These are phyloP conservation scores for Shiraia sp. DNA, from an alignment of 2,329 filamentous ascomycete species.

Conservation along the genomic window DNA sequence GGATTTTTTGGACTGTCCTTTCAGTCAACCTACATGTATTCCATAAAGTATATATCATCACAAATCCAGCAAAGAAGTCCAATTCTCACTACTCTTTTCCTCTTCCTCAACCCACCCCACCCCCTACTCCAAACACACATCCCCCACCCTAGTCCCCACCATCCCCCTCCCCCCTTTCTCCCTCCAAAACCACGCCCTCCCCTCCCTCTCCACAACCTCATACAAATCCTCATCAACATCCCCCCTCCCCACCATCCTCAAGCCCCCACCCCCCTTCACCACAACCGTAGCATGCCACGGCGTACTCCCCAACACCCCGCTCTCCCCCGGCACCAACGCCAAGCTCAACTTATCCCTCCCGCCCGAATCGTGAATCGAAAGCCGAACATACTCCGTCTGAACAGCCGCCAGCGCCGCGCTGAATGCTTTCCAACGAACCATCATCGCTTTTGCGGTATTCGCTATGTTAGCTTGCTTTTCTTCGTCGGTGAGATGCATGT, in stretches of 20 bases:
- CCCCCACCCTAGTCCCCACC: conserved; percentile 5
- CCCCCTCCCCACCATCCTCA: conserved; percentile 21
- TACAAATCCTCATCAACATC: conserved; percentile 21
- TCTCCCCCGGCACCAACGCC: conserved; percentile 27
- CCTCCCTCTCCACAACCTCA: conserved; percentile 24
- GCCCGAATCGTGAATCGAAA: conserved; percentile 38
- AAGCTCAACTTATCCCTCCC: conserved; percentile 37
- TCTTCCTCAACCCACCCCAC: no score
- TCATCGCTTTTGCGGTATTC: conserved; percentile 37
- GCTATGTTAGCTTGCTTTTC: conserved; percentile 24
- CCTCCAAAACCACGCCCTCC: conserved; percentile 28
- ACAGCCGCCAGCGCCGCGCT: conserved; percentile 23
- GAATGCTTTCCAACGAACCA: conserved; percentile 33
- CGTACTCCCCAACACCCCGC: conserved; percentile 24
- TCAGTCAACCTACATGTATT: no score
- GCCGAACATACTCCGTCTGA: conserved; percentile 26
- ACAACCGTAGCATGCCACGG: conserved; percentile 31
- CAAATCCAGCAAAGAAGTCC: no score
- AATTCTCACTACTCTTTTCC: no score
- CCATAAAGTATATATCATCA: no score
- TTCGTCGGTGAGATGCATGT: conserved; percentile 18
- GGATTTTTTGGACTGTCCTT: no score
- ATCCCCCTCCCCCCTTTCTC: conserved; percentile 9
- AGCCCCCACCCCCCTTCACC: conserved; percentile 23
- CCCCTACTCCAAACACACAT: no score